phyloP scores from a whole-genome alignment of 2,329 filamentous ascomycete genomes.

The Fusarium xyrophilum region DNA sequence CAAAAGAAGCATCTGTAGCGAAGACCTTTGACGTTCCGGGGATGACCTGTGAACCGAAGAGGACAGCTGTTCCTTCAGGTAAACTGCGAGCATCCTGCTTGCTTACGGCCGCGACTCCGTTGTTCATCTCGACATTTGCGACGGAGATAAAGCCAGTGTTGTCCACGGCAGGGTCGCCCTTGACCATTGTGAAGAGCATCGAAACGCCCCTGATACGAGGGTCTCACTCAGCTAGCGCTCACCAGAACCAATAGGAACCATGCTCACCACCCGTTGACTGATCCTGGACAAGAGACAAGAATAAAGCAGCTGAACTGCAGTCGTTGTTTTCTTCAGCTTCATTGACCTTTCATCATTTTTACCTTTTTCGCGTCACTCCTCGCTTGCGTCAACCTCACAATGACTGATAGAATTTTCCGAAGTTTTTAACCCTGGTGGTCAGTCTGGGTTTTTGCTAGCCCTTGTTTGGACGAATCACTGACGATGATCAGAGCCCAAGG shows the following conservation, averaged over 20 bases:
- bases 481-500: constrained; percentile 8
- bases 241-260: neutral
- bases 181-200: constrained; percentile 63
- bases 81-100: constrained; percentile 48
- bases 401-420: constrained; percentile 42
- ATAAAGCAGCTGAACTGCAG: neutral
- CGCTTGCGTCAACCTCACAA: neutral
- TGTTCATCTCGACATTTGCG: constrained; percentile 51
- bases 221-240: neutral
- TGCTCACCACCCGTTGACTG: constrained; percentile 6
- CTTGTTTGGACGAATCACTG: neutral
- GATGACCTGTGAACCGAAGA: constrained; percentile 61
- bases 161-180: constrained; percentile 62
- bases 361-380: neutral
- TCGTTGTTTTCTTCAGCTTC: neutral
- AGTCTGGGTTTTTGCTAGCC: neutral
- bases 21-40: constrained; percentile 56
- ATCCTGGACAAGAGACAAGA: neutral
- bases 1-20: constrained; percentile 65
- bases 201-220: constrained; percentile 8
- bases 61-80: constrained; percentile 61
- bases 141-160: constrained; percentile 63
- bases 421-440: constrained; percentile 47
- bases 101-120: constrained; percentile 16
- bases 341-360: constrained; percentile 13